Evolutionary conservation across 2,329 filamentous ascomycete genomes (phyloP).

Genomic region (Rugonectria rugulosa): DNA sequence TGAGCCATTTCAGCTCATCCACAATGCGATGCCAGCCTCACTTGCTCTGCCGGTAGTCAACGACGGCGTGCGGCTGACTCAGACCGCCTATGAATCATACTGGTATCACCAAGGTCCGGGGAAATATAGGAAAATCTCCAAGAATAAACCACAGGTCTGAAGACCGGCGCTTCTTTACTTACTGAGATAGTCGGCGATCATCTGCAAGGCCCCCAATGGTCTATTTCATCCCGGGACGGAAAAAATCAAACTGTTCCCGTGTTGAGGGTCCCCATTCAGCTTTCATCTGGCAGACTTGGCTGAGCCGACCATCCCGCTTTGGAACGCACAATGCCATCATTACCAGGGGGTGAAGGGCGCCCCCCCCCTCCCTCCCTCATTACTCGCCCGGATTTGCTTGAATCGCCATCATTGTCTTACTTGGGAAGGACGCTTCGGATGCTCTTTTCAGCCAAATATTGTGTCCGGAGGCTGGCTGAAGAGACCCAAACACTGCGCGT

Average conservation of each 20-base stretch:
- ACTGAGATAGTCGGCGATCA: not conserved
- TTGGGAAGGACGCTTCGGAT: not conserved
- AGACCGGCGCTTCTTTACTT: not conserved
- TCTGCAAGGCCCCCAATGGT: too few species aligned
- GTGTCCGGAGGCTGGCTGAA: constrained; percentile 17
- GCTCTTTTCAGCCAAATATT: not conserved
- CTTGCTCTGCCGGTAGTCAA: constrained; percentile 2
- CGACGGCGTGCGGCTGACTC: constrained; percentile 20
- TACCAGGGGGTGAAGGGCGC: too few species aligned
- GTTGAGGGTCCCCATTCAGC: not conserved
- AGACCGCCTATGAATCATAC: constrained; percentile 13
- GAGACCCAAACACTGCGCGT: not conserved
- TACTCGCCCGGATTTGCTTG: not conserved
- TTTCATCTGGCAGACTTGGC: constrained; percentile 10
- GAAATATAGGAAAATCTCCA: not conserved
- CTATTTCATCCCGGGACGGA: not conserved
- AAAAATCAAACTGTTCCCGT: not conserved
- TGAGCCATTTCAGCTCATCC: constrained; percentile 19
- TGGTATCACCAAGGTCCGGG: not conserved
- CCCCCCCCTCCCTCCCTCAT: too few species aligned
- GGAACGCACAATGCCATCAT: not conserved
- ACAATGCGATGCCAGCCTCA: constrained; percentile 19
- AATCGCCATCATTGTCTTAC: constrained; percentile 3
- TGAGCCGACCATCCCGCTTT: constrained; percentile 16
- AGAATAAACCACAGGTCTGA: constrained; percentile 6